Base-by-base conservation (phyloP, 257 asterid genomes). In the Penstemon davidsonii region DNA sequence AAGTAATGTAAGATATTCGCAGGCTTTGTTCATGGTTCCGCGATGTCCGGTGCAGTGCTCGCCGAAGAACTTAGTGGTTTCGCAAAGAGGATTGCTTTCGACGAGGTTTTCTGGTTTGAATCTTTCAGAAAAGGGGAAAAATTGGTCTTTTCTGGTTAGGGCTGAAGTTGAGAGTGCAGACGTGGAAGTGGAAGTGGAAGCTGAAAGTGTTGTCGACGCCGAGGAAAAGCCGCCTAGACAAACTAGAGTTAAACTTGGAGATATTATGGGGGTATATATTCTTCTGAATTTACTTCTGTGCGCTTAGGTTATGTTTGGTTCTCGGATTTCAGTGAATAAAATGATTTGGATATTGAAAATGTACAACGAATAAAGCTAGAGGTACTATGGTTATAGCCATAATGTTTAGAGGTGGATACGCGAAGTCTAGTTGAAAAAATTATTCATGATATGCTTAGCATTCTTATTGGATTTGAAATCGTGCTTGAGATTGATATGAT, bases 231-330 rank as follows among this genome's bases (percentile, higher is more conserved):
- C 90, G 18, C 89, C 85, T 1, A 66, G 71, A 25, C 79, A 73
- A 77, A 86, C 92, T 10, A 80, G 92, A 71, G 69, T 76, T 53
- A 90, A 84, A 77, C 96, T 93, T 44, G 99, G 97, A 54, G 98
- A 92, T 60, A 73, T 92, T 38, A 92, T 92, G 98, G 96, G 96
- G 97, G 98, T 92, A 88, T 54, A 25, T 25, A 25, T 25, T 59
- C 51, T 15, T 12, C 52, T 69, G 15, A 38, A 40, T 37, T 78
- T 37, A 7, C 60, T 66, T 49, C 10, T 25, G 12, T 47, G 15
- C n/a, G 15, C n/a, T 6, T 61, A 5, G 4, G 61, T 54, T 38
- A 54, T 68, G 42, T 15, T 43, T 56, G 69, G 72, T 25, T 25
- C 33, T 25, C 33, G 33, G 2, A 25, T 25, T 25, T 25, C 33